A percentile compares a stretch with the other conserved stretches of the same genome.
phyloP scores from a whole-genome alignment of 1,284 basidiomycete genomes.

The Austroboletus rostrupii region DNA sequence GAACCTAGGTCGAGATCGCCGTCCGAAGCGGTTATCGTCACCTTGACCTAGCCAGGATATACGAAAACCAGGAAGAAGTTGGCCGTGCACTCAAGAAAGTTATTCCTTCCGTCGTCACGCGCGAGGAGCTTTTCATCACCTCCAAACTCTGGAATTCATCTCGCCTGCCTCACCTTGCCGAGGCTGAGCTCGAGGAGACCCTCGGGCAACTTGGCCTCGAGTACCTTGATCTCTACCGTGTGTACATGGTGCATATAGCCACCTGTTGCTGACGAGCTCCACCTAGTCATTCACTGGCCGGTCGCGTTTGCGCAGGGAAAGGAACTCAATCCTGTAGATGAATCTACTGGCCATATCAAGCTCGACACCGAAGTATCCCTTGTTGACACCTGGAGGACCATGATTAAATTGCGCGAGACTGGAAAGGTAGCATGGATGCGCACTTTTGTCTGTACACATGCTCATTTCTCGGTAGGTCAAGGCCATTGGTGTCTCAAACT shows the following conservation, averaged over 20 bases:
- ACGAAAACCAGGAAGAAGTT: constrained; percentile 74
- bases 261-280: not conserved
- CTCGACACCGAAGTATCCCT: constrained; percentile 62
- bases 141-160: constrained; percentile 78
- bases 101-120: constrained; percentile 72
- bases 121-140: constrained; percentile 82
- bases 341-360: constrained; percentile 41
- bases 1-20: constrained; percentile 62
- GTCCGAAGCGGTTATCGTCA: constrained; percentile 75
- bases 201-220: constrained; percentile 65
- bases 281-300: constrained; percentile 85
- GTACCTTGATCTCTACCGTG: constrained; percentile 80
- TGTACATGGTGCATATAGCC: constrained; percentile 20
- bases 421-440: constrained; percentile 35
- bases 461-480: constrained; percentile 39
- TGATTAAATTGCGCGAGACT: constrained; percentile 56
- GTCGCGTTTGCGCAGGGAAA: constrained; percentile 67
- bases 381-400: constrained; percentile 80
- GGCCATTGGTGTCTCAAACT: constrained; percentile 79
- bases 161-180: constrained; percentile 60
- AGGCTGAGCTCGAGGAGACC: constrained; percentile 72
- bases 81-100: constrained; percentile 74
- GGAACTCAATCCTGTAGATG: constrained; percentile 52
- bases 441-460: not conserved
- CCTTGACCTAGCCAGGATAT: constrained; percentile 75